These are phyloP conservation scores for Lactarius hengduanensis DNA, from an alignment of 768 basidiomycete genomes.

Conservation along the genomic window DNA sequence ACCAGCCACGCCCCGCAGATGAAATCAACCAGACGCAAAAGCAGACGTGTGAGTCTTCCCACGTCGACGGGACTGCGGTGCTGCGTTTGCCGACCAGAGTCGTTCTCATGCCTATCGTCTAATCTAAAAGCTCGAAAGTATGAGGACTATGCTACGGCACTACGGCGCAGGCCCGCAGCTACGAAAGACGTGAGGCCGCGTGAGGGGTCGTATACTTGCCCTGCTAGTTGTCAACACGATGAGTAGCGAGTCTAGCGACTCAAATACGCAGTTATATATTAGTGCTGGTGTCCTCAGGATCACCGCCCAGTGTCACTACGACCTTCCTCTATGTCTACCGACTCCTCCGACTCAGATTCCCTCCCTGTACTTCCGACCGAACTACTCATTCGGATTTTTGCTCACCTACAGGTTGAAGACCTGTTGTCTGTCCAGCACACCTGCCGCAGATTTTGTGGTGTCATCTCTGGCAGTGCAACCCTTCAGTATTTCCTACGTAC, in stretches of 20 bases:
- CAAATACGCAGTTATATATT: background rate
- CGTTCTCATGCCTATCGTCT: background rate
- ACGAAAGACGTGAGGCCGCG: background rate
- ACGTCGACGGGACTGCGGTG: background rate
- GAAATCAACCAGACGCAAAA: too few species aligned
- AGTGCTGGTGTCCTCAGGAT: background rate
- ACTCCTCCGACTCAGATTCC: background rate
- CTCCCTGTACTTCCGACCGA: background rate
- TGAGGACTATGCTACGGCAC: background rate
- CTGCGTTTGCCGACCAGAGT: background rate
- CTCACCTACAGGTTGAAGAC: background rate
- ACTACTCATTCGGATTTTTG: background rate
- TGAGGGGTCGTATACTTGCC: background rate
- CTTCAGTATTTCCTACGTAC: constrained; percentile 8
- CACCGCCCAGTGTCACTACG: background rate
- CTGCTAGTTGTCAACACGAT: background rate
- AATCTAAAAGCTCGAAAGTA: background rate
- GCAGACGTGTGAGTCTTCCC: background rate
- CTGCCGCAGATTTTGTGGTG: background rate
- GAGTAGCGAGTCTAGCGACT: background rate
- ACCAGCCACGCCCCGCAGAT: background rate
- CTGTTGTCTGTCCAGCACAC: constrained; percentile 6
- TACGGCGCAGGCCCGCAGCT: background rate
- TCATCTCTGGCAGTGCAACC: background rate
- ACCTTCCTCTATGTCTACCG: background rate